These are phyloP conservation scores for Kwoniella pini DNA, from an alignment of 768 basidiomycete species.

Conservation along the genomic window DNA sequence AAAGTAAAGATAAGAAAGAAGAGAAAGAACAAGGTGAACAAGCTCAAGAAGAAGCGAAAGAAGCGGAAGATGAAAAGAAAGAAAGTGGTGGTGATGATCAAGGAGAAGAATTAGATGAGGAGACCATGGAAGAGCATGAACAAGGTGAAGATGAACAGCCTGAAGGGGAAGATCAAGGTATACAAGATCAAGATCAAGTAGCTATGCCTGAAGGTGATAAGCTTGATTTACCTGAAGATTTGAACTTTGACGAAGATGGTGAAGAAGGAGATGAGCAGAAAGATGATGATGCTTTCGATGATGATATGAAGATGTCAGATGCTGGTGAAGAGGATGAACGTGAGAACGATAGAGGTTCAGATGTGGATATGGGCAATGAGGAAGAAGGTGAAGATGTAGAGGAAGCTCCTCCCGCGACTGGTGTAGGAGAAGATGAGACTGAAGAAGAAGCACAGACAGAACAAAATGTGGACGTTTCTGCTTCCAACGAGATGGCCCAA, in stretches of 20 bases:
- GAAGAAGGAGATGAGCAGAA: conserved; percentile 24
- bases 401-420: conserved; percentile 46
- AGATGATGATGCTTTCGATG: conserved; percentile 52
- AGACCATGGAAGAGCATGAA: conserved; percentile 34
- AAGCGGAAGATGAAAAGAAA: conserved; percentile 35
- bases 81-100: conserved; percentile 35
- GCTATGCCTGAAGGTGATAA: conserved; percentile 75
- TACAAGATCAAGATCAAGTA: conserved; percentile 66
- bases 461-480: conserved; percentile 41
- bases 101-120: conserved; percentile 25
- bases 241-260: conserved; percentile 49
- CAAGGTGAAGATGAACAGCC: conserved; percentile 42
- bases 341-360: conserved; percentile 33
- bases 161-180: conserved; percentile 58
- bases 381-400: conserved; percentile 41
- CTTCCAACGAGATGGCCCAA: conserved; percentile 49
- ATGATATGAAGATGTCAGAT: conserved; percentile 34
- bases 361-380: conserved; percentile 32
- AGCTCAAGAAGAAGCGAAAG: conserved; percentile 55
- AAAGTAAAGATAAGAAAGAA: conserved; percentile 50
- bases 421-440: conserved; percentile 47
- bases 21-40: conserved; percentile 55
- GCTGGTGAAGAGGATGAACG: conserved; percentile 53
- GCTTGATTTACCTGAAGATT: conserved; percentile 78
- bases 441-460: conserved; percentile 39